These are phyloP conservation scores for Chlorokybus atmophyticus DNA, from an alignment of 139 green algal species.

Conservation along the genomic window DNA sequence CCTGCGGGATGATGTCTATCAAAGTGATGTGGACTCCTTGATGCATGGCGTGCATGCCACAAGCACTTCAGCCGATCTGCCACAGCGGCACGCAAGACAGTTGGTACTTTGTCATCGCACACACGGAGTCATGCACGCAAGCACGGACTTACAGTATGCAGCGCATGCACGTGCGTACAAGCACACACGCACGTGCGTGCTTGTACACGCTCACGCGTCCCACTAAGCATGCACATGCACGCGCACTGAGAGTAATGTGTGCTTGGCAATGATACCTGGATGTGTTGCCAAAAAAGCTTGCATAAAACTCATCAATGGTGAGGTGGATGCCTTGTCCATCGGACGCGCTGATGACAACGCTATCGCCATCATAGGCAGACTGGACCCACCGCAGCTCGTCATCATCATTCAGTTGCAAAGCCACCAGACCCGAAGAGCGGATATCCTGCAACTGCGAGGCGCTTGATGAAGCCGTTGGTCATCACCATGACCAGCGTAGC, in stretches of 20 bases:
- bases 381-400: conserved; percentile 5
- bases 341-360: not conserved
- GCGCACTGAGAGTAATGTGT: too few relatives aligned
- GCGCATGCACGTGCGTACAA: too few relatives aligned
- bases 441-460: conserved; percentile 32
- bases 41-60: conserved; percentile 26
- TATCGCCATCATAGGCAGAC: not conserved
- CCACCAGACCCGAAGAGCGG: conserved; percentile 20
- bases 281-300: not conserved
- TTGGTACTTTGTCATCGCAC: too few relatives aligned
- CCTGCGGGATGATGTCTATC: conserved; percentile 36
- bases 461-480: conserved; percentile 47
- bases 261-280: too few relatives aligned
- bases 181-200: too few relatives aligned
- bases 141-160: too few relatives aligned
- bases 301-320: not conserved
- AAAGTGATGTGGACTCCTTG: conserved; percentile 26
- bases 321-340: conserved; percentile 21
- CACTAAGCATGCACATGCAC: too few relatives aligned
- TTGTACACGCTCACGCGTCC: too few relatives aligned
- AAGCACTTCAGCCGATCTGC: not conserved
- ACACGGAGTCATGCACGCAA: too few relatives aligned
- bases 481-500: conserved; percentile 48
- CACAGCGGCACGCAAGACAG: too few relatives aligned
- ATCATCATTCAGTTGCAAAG: conserved; percentile 29